Base-by-base conservation (phyloP, 2,329 filamentous ascomycete genomes). In the Escovopsis weberi region DNA sequence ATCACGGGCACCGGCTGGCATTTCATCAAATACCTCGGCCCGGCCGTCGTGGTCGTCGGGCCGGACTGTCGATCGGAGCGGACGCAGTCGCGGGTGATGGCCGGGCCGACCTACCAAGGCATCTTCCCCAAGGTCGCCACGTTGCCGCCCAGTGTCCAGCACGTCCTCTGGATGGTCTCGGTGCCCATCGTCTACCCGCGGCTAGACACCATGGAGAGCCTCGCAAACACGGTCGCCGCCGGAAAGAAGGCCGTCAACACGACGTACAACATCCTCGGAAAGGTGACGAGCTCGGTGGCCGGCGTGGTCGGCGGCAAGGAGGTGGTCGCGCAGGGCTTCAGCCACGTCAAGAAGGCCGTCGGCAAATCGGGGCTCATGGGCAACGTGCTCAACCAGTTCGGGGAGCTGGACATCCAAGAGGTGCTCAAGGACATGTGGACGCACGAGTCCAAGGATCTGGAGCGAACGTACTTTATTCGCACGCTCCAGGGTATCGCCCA, bases 1-100 rank as follows among this genome's bases (percentile, higher is more conserved):
- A 82, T 98, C 43, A 96, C 91, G 0, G 89, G 91, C n/a, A 83
- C 83, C 18, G 91, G 91, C 7, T 98, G 91, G 91, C 91, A 98
- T 61, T 98, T 96, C 60, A 78, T 98, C 63, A 98, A 98, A 63
- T 95, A 84, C 54, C 75, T 98, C 6, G 91, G 91, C 0, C 91
- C 91, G 1, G 85, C 85, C 4, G 80, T 98, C 11, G 87, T 86
- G 1, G 82, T 94, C 1, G 81, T 94, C 40, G 91, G 89, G 0
- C 82, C 85, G 2, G 91, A 98, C 60, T 89, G 87, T 51, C 79
- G 91, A 41, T 94, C 88, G 5, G 91, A 98, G 63, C 72, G 91
- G 41, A 94, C 84, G 42, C 85, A 86, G 47, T 80, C 81, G 47
- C 86, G 94, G 54, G 91, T 98, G 43, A 82, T 98, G 73, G 89